Base-by-base conservation (phyloP, 2,329 filamentous ascomycete species). In the Talaromyces marneffei region DNA sequence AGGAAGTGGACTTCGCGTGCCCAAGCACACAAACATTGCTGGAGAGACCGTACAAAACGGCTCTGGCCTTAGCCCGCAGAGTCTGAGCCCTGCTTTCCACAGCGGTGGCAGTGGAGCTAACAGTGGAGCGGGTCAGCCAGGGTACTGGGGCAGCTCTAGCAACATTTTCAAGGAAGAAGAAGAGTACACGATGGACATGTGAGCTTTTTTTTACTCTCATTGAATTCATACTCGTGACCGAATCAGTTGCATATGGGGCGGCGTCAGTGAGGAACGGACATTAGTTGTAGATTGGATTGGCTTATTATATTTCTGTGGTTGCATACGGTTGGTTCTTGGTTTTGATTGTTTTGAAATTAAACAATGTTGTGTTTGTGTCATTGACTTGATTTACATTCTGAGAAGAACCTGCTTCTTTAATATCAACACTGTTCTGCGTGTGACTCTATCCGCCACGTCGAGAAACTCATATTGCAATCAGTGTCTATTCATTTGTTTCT, bases 111-210 rank as follows among this genome's bases (percentile, higher is more conserved):
- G 85, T 70, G 87, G 87, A 60, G 78, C 78, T 65, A 79, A 78
- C 67, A 79, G 78, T 61, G 76, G 74, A 29, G 67, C 71, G n/a
- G 71, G 72, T 7, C 81, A 84, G 65, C 78, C 81, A 54, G 80
- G 83, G 64, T 83, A 79, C 71, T 85, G 80, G 81, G 79, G 74
- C 69, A 77, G 29, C 63, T 77, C 75, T 25, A 78, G 78, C 18
- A 77, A 79, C 62, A 87, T 88, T 72, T 91, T 97, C 78, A 96
- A 96, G 76, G 92, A 96, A 74, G 92, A 97, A 77, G 92, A 97
- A 68, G 92, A 96, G 77, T 96, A 90, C 71, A 86, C 86, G 71
- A 95, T 96, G 90, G 90, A 94, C 64, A 76, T 80, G 72, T 76
- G 44, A 53, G 35, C 56, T 60, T 55, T 60, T n/a, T 16, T 53